Conservation (phyloP, 805 yeast genomes). For the Hanseniaspora guilliermondii region DNA sequence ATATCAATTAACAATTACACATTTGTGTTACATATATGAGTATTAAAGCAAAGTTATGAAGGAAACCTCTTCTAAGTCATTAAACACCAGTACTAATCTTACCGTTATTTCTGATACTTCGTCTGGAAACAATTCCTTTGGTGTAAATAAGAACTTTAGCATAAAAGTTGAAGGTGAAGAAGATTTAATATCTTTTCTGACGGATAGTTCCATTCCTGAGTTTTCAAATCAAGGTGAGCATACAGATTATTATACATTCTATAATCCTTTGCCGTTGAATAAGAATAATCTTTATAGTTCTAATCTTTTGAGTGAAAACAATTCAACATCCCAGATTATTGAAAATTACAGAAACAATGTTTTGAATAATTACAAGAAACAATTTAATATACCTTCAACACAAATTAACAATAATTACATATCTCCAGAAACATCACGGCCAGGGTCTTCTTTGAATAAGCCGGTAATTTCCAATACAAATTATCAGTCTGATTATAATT, state of each 20-base stretch:
- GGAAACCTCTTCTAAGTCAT: not conserved
- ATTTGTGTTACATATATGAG: not conserved
- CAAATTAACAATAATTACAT: not conserved
- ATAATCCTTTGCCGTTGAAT: constrained; percentile 5
- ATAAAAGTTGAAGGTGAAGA: not conserved
- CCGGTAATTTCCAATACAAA: not conserved
- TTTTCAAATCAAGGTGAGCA: not conserved
- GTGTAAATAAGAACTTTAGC: not conserved
- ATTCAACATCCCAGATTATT: not conserved
- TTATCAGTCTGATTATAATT: not conserved
- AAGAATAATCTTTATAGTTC: not conserved
- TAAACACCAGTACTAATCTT: not conserved
- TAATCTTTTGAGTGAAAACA: not conserved
- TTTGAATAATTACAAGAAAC: not conserved
- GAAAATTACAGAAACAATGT: constrained; percentile 7
- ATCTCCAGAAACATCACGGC: constrained; percentile 1
- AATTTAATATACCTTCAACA: not conserved
- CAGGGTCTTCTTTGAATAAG: not conserved
- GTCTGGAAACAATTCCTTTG: not conserved
- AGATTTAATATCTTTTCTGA: not conserved
- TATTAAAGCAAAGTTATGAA: not conserved
- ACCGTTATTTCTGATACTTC: not conserved
- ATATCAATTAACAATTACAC: not conserved
- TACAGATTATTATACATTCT: not conserved
- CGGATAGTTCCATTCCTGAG: not conserved